Evolutionary conservation across 495 filamentous ascomycete genomes (phyloP).

Genomic region (Acidomyces sp.): DNA sequence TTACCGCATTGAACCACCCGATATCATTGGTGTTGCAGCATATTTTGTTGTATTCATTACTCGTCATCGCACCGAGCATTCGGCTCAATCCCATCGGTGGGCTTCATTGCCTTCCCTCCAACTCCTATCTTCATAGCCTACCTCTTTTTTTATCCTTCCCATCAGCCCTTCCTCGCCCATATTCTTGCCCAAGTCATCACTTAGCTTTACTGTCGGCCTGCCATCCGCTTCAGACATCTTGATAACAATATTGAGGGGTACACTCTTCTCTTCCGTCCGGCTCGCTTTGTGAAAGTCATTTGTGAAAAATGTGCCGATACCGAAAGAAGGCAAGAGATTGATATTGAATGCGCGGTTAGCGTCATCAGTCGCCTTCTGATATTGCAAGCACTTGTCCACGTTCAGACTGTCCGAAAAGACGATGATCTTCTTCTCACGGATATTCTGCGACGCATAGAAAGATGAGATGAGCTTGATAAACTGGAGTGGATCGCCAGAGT

Average conservation of each 20-base stretch:
- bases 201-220: slow-evolving; percentile 83
- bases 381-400: slow-evolving; percentile 80
- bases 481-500: slow-evolving; percentile 76
- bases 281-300: slow-evolving; percentile 62
- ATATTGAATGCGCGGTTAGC: no score
- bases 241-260: slow-evolving; percentile 95
- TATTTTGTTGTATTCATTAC: no score
- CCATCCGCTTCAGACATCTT: slow-evolving; percentile 78
- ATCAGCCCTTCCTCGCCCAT: slow-evolving; percentile 74
- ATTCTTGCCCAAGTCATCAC: slow-evolving; percentile 93
- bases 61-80: no score
- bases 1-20: no score
- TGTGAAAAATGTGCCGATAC: slow-evolving; percentile 86
- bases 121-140: slow-evolving; percentile 73
- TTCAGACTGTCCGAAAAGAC: slow-evolving; percentile 97
- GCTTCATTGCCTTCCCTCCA: slow-evolving; percentile 80
- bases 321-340: slow-evolving; percentile 77
- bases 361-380: slow-evolving; percentile 66
- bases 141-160: slow-evolving; percentile 62
- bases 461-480: slow-evolving; percentile 73
- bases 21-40: no score
- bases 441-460: slow-evolving; percentile 68
- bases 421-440: slow-evolving; percentile 73
- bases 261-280: slow-evolving; percentile 62
- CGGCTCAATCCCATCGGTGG: slow-evolving; percentile 56